Evolutionary conservation across 257 asterid genomes (phyloP).

Genomic region (Solanum sitiens): DNA sequence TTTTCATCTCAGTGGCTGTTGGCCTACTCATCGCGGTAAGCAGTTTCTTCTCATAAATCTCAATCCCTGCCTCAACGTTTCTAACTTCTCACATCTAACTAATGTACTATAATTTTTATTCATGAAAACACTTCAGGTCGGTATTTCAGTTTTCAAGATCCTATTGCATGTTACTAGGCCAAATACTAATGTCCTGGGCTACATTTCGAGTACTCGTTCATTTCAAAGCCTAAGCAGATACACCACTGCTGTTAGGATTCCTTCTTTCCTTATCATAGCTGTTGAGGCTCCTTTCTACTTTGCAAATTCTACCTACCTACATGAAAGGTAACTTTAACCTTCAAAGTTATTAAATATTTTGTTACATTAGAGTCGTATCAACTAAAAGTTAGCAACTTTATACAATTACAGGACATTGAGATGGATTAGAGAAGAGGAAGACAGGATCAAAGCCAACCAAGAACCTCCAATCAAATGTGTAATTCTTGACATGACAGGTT

Average conservation of each 20-base stretch:
- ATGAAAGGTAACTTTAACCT: conserved; percentile 53
- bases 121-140: conserved; percentile 35
- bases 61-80: not conserved
- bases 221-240: conserved; percentile 60
- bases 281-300: conserved; percentile 85
- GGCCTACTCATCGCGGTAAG: conserved; percentile 95
- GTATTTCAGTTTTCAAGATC: conserved; percentile 86
- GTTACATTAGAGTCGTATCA: not conserved
- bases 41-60: conserved; percentile 10
- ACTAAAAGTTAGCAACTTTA: not conserved
- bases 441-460: conserved; percentile 35
- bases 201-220: conserved; percentile 66
- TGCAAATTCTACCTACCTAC: conserved; percentile 77
- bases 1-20: conserved; percentile 84
- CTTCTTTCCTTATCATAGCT: conserved; percentile 53
- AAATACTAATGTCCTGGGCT: conserved; percentile 55
- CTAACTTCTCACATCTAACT: not conserved
- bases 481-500: conserved; percentile 87
- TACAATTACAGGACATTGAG: conserved; percentile 44
- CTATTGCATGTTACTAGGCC: conserved; percentile 85
- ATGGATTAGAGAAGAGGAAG: conserved; percentile 93
- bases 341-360: not conserved
- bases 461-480: conserved; percentile 49
- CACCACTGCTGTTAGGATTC: conserved; percentile 53
- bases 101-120: not conserved